Conservation (phyloP, 225 moss, liverwort and hornwort species). For the Physcomitrium patens region DNA sequence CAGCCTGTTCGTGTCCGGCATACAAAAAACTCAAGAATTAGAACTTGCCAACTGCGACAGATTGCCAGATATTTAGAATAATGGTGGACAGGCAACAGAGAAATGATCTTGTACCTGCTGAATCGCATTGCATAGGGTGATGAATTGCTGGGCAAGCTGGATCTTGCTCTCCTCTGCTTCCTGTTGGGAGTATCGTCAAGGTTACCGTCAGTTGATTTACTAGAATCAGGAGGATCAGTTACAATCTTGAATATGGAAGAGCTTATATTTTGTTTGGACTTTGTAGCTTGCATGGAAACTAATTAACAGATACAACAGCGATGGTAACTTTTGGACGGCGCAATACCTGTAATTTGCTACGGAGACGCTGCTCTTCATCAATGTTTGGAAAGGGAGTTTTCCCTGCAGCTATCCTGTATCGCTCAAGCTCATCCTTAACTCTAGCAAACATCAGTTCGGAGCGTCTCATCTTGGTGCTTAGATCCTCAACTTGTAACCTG, state of each 20-base stretch:
- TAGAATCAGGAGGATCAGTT: background rate
- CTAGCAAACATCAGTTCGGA: constrained; percentile 72
- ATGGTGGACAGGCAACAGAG: background rate
- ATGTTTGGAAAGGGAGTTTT: constrained; percentile 77
- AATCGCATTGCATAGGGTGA: constrained; percentile 67
- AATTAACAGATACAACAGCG: background rate
- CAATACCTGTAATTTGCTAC: constrained; percentile 75
- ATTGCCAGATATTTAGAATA: background rate
- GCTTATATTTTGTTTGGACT: too few species aligned
- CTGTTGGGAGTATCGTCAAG: constrained; percentile 38
- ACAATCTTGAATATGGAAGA: too few species aligned
- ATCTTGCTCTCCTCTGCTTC: constrained; percentile 85
- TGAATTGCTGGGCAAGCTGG: constrained; percentile 83
- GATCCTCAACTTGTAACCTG: constrained; percentile 76
- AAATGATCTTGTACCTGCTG: constrained; percentile 57
- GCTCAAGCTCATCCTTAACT: constrained; percentile 84
- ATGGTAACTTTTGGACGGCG: background rate
- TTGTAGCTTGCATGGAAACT: too few species aligned
- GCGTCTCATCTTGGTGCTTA: constrained; percentile 67
- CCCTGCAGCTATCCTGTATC: constrained; percentile 79
- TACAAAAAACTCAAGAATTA: background rate
- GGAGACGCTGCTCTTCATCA: constrained; percentile 85
- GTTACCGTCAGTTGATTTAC: constrained; percentile 15
- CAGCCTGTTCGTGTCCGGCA: constrained; percentile 52
- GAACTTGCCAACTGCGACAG: background rate